Evolutionary conservation across 495 filamentous ascomycete species (phyloP).

Genomic region (Aspergillus saccharolyticus): DNA sequence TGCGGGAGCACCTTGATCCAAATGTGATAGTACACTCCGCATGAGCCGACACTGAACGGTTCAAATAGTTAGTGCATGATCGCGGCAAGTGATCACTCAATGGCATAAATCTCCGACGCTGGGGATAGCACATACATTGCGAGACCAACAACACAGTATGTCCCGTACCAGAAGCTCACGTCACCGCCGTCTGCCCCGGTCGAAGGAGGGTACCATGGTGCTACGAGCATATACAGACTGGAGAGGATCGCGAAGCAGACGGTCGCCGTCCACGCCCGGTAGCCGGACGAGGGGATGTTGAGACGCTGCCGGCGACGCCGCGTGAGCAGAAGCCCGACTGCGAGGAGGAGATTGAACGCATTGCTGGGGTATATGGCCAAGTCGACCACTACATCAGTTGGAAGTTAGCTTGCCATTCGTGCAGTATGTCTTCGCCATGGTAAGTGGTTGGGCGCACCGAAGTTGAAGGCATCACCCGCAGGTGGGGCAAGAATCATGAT

Average conservation of each 20-base stretch:
- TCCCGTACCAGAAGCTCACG: conserved; percentile 65
- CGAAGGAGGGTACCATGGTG: conserved; percentile 62
- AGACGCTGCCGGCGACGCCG: conserved; percentile 46
- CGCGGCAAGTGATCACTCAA: too few species aligned
- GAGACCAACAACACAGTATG: conserved; percentile 53
- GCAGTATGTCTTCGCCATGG: not conserved
- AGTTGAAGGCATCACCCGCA: conserved; percentile 65
- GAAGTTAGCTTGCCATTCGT: not conserved
- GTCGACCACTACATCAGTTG: conserved; percentile 41
- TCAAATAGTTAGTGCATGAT: too few species aligned
- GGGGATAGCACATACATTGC: conserved; percentile 42
- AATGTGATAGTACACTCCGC: conserved; percentile 51
- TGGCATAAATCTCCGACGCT: too few species aligned
- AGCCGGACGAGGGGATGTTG: conserved; percentile 39
- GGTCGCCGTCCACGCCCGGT: conserved; percentile 49
- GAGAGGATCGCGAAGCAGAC: conserved; percentile 51
- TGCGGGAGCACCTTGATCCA: conserved; percentile 52
- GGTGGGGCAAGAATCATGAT: conserved; percentile 64
- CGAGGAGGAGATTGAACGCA: conserved; percentile 51
- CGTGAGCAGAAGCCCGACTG: conserved; percentile 49
- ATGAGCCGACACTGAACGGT: conserved; percentile 39
- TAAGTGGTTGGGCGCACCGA: conserved; percentile 24
- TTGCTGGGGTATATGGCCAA: conserved; percentile 48
- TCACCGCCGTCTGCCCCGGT: conserved; percentile 51
- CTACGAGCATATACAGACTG: conserved; percentile 52